phyloP scores from a whole-genome alignment of 2,329 filamentous ascomycete species.

The Aspergillus quadricinctus region DNA sequence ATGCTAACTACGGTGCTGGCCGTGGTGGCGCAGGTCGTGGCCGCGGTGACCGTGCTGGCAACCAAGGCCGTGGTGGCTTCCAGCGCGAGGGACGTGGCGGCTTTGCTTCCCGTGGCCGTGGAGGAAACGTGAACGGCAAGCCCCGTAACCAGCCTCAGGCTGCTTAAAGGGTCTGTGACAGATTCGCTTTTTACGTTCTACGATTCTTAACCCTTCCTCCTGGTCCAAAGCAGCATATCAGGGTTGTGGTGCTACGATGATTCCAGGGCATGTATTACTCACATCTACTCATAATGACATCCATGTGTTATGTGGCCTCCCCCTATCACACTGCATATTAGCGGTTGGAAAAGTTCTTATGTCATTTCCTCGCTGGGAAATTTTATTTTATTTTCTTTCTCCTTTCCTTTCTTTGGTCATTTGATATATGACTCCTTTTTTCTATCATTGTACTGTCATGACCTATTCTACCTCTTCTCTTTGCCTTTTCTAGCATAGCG shows the following conservation, averaged over 20 bases:
- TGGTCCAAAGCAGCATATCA: conserved; percentile 15
- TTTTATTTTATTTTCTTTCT: conserved; percentile 15
- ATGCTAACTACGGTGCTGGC: conserved; percentile 56
- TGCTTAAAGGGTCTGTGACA: conserved; percentile 27
- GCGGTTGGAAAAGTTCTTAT: conserved; percentile 40
- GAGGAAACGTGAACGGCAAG: conserved; percentile 51
- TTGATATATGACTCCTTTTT: conserved; percentile 17
- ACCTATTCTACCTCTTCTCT: conserved; percentile 2
- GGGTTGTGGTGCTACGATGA: conserved; percentile 14
- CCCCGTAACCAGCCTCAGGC: conserved; percentile 44
- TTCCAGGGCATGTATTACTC: conserved; percentile 37
- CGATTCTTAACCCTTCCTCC: conserved; percentile 20
- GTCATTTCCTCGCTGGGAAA: conserved; percentile 26
- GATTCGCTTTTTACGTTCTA: conserved; percentile 9
- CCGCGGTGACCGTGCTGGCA: conserved; percentile 63
- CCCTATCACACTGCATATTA: conserved; percentile 38
- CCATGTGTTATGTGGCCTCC: conserved; percentile 35
- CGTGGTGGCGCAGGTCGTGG: conserved; percentile 63
- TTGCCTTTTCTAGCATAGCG: conserved; percentile 33
- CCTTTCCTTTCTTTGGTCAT: conserved; percentile 20
- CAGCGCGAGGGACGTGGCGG: conserved; percentile 65
- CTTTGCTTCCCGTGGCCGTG: conserved; percentile 60
- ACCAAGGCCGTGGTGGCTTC: conserved; percentile 64
- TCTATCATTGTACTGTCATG: conserved; percentile 10
- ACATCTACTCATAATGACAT: conserved; percentile 35